Percentiles rank a stretch among this genome's conserved stretches.
Evolutionary conservation across 495 filamentous ascomycete genomes (phyloP).

Genomic region (Hypoxylon lenormandii): DNA sequence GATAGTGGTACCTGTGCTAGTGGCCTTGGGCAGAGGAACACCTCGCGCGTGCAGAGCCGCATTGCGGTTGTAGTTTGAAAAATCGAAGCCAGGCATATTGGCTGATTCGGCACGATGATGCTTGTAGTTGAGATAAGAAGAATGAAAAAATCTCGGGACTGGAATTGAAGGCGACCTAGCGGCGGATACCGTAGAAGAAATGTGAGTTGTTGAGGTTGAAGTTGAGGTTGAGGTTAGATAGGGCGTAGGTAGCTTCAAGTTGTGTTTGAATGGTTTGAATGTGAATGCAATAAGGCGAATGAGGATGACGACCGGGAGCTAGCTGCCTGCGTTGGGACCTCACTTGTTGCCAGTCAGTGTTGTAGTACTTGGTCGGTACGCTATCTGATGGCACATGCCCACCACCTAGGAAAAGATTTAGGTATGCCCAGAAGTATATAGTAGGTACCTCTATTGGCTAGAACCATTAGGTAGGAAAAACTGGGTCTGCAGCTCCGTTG

Average conservation of each 20-base stretch:
- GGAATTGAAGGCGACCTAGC: slow-evolving; percentile 2
- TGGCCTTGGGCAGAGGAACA: slow-evolving; percentile 94
- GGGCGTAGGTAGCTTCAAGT: slow-evolving; percentile 8
- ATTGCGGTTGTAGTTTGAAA: slow-evolving; percentile 99
- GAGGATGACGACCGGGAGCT: slow-evolving; percentile 50
- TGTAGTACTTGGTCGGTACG: no score
- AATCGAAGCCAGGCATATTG: slow-evolving; percentile 98
- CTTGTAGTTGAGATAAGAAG: neutral
- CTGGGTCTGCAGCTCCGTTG: slow-evolving; percentile 1
- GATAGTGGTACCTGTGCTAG: slow-evolving; percentile 98
- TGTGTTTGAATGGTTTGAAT: slow-evolving; percentile 16
- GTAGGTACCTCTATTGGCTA: neutral
- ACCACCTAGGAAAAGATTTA: neutral
- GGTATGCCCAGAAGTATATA: neutral
- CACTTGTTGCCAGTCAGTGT: neutral
- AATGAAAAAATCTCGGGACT: neutral
- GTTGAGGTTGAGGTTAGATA: no score
- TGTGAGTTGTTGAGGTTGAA: slow-evolving; percentile 10
- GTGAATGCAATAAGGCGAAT: slow-evolving; percentile 25
- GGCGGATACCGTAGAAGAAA: neutral
- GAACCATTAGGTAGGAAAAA: neutral
- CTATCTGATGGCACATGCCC: no score
- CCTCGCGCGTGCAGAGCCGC: slow-evolving; percentile 91
- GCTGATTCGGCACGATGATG: slow-evolving; percentile 29
- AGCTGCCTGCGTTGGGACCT: slow-evolving; percentile 46